Base-by-base conservation (phyloP, 2,329 filamentous ascomycete species). In the Rhexocercosporidium sp. region DNA sequence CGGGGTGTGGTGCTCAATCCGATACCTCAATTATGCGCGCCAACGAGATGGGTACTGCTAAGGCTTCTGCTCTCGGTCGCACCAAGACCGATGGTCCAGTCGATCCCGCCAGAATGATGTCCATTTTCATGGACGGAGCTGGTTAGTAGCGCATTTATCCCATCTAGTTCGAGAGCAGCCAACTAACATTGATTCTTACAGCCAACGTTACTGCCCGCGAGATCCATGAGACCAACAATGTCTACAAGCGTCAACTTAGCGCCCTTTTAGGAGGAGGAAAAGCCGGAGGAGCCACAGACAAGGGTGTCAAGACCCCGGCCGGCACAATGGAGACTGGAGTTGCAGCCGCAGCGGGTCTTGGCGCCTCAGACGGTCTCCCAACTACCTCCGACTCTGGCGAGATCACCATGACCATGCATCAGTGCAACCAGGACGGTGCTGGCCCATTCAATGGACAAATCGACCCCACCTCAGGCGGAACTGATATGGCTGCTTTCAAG, bases 391-490 rank as follows among this genome's bases (percentile, higher is more conserved):
- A 90, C 67, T 83, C 87, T 65, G 89, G 89, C 68, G 83, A 83
- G 34, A 81, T 92, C 76, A 84, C 82, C 66, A 84, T 91, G 84
- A 88, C 84, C 68, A 91, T 86, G 81, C 88, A 89, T 77, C 86
- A 91, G 80, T 86, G 91, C 81, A 91, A 91, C 83, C 88, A 91
- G 78, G 89, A 91, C 73, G 89, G 89, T 25, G 89, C 88, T 0
- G 89, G 89, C 1, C 88, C 88, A 1, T 79, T 91, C 56, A 84
- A 81, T 34, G 88, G 88, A 8, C 81, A 82, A 44, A 81, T 91
- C 57, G 89, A 92, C 73, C 79, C 81, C 49, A 89, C 88, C 29
- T 90, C 88, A 1, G 88, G 87, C 37, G 89, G 89, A 64, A 86
- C 83, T 3, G 86, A 90, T 73, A 76, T 83, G 25, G 74, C 78